Percentiles rank a stretch among this genome's conserved stretches.
Conservation (phyloP, 2,329 filamentous ascomycete species). For the Cladosporium sp. region DNA sequence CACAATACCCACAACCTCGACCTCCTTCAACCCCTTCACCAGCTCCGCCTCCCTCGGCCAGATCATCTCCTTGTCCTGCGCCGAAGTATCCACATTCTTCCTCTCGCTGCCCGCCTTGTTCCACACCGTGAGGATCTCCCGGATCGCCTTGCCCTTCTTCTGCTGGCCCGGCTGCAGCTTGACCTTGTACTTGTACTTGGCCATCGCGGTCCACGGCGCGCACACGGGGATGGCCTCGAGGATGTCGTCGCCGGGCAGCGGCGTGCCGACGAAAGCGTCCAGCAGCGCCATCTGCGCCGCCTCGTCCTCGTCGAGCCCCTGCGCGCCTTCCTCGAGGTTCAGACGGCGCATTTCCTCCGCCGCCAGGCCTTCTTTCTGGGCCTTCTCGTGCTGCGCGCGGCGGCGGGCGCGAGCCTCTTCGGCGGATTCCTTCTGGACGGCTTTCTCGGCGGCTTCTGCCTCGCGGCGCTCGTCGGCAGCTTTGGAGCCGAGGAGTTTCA, state of each 20-base stretch:
- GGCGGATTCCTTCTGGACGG: slow-evolving; percentile 63
- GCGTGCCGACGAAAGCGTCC: slow-evolving; percentile 74
- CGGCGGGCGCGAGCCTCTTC: slow-evolving; percentile 73
- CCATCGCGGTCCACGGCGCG: slow-evolving; percentile 63
- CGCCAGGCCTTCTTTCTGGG: slow-evolving; percentile 72
- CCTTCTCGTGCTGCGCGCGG: slow-evolving; percentile 74
- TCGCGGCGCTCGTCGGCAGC: slow-evolving; percentile 67
- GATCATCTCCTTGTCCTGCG: slow-evolving; percentile 66
- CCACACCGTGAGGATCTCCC: slow-evolving; percentile 86
- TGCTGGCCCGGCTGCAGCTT: slow-evolving; percentile 87
- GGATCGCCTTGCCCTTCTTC: slow-evolving; percentile 94
- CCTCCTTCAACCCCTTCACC: slow-evolving; percentile 75
- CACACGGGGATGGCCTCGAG: slow-evolving; percentile 64
- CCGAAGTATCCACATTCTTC: slow-evolving; percentile 46
- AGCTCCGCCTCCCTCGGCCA: slow-evolving; percentile 86
- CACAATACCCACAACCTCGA: slow-evolving; percentile 77
- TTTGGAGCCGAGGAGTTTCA: slow-evolving; percentile 79
- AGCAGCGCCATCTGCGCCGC: slow-evolving; percentile 54
- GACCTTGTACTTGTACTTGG: slow-evolving; percentile 84
- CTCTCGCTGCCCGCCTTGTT: slow-evolving; percentile 59
- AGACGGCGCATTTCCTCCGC: slow-evolving; percentile 68
- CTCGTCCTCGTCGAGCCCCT: slow-evolving; percentile 37
- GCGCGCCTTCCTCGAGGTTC: slow-evolving; percentile 59
- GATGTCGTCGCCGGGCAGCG: slow-evolving; percentile 79
- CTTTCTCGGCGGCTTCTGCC: slow-evolving; percentile 59